Conservation (phyloP, 1,139 yeast genomes). For the Hyphopichia burtonii region DNA sequence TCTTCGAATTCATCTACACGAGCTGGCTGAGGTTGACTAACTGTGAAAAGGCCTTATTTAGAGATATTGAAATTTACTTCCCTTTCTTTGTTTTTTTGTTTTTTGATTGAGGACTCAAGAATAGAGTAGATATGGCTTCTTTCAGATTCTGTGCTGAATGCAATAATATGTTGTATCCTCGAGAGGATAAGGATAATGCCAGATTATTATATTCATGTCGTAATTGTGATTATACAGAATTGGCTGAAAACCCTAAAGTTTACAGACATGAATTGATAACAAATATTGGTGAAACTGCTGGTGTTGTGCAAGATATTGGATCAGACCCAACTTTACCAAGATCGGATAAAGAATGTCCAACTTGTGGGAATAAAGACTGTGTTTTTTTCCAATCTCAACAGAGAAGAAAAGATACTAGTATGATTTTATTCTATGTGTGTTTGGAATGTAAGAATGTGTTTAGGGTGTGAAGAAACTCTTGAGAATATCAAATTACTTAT, state of each 20-base stretch:
- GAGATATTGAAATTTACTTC: no score
- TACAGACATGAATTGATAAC: slow-evolving; percentile 92
- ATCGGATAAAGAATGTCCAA: slow-evolving; percentile 89
- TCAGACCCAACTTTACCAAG: slow-evolving; percentile 95
- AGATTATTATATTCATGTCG: slow-evolving; percentile 89
- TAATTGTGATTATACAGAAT: slow-evolving; percentile 90
- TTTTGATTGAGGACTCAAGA: no score
- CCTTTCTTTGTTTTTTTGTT: no score
- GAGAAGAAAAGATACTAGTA: slow-evolving; percentile 89
- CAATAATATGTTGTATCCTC: slow-evolving; percentile 98
- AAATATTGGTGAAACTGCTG: slow-evolving; percentile 92
- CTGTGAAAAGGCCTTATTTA: no score
- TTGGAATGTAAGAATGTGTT: slow-evolving; percentile 80
- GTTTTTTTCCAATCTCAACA: slow-evolving; percentile 98
- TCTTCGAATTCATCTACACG: not conserved
- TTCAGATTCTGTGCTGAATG: slow-evolving; percentile 92
- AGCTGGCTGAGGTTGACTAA: no score
- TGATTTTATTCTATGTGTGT: slow-evolving; percentile 94
- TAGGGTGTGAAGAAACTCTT: slow-evolving; percentile 25
- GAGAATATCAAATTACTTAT: no score
- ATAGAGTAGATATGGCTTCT: slow-evolving; percentile 65
- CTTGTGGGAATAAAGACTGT: slow-evolving; percentile 83
- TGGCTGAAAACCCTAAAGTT: slow-evolving; percentile 85
- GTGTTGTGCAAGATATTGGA: slow-evolving; percentile 95
- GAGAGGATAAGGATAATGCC: slow-evolving; percentile 77